phyloP scores from a whole-genome alignment of 1,284 basidiomycete species.

The Apiotrichum sp. region DNA sequence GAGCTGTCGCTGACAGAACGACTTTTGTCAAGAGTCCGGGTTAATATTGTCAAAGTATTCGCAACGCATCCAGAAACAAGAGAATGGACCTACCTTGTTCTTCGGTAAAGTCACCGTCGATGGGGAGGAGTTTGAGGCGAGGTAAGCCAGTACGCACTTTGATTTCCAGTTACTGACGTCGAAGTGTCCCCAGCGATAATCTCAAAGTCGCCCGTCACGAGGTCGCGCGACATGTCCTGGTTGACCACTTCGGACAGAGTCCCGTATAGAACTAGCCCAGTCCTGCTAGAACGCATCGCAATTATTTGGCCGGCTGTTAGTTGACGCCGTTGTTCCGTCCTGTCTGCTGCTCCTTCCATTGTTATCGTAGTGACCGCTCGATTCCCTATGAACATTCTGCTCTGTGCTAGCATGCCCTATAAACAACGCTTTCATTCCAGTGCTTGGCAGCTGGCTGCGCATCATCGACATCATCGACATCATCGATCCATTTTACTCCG shows the following conservation, averaged over 20 bases:
- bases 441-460: too few relatives aligned
- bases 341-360: too few relatives aligned
- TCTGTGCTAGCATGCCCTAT: too few relatives aligned
- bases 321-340: too few relatives aligned
- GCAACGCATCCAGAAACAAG: slow-evolving; percentile 6
- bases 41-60: slow-evolving; percentile 7
- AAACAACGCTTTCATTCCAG: too few relatives aligned
- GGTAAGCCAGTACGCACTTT: not conserved
- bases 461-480: too few relatives aligned
- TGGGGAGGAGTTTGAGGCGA: slow-evolving; percentile 10
- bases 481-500: too few relatives aligned
- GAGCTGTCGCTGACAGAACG: slow-evolving; percentile 3
- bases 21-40: slow-evolving; percentile 14
- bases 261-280: not conserved
- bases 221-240: slow-evolving; percentile 18
- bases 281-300: too few relatives aligned
- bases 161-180: not conserved
- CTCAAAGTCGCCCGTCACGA: slow-evolving; percentile 17
- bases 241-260: slow-evolving; percentile 20
- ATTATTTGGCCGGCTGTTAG: too few relatives aligned
- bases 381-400: too few relatives aligned
- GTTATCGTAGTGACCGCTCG: too few relatives aligned
- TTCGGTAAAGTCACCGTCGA: slow-evolving; percentile 16
- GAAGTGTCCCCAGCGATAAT: not conserved
- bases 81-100: slow-evolving; percentile 6